A percentile compares a stretch with the other conserved stretches of the same genome.
Conservation (phyloP, 768 basidiomycete species). For the Tulasnella sp. region DNA sequence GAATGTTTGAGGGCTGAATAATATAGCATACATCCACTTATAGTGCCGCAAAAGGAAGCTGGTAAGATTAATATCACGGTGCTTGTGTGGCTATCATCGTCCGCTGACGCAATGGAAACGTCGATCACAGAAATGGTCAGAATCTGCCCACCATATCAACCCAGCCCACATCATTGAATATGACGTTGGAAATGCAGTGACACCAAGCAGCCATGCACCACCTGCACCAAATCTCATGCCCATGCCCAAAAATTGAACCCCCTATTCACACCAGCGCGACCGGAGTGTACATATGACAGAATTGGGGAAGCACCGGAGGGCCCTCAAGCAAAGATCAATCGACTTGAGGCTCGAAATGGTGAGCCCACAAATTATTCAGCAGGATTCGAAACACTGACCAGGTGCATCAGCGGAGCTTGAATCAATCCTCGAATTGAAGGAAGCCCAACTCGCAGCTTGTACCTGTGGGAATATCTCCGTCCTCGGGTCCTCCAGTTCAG, state of each 20-base stretch:
- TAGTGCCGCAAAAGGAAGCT: no score
- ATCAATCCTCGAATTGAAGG: not conserved
- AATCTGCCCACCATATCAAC: no score
- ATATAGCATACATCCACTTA: no score
- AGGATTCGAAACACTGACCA: not conserved
- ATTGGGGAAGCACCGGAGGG: not conserved
- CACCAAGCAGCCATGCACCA: not conserved
- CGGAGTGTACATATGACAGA: not conserved
- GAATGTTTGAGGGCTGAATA: no score
- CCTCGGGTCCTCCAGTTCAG: no score
- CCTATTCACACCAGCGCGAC: not conserved
- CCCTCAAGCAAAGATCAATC: not conserved
- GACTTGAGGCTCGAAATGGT: not conserved
- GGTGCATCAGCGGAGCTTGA: not conserved
- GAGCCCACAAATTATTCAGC: not conserved
- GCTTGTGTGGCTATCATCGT: no score
- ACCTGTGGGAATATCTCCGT: not conserved
- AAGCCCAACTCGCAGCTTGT: not conserved
- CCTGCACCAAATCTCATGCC: not conserved
- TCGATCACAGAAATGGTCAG: no score
- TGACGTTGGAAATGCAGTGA: not conserved
- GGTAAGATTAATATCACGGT: no score
- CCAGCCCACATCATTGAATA: no score
- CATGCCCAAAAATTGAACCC: not conserved
- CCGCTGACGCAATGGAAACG: no score